phyloP scores from a whole-genome alignment of 176 grass and related monocot genomes.

The Miscanthus lutarioriparius region DNA sequence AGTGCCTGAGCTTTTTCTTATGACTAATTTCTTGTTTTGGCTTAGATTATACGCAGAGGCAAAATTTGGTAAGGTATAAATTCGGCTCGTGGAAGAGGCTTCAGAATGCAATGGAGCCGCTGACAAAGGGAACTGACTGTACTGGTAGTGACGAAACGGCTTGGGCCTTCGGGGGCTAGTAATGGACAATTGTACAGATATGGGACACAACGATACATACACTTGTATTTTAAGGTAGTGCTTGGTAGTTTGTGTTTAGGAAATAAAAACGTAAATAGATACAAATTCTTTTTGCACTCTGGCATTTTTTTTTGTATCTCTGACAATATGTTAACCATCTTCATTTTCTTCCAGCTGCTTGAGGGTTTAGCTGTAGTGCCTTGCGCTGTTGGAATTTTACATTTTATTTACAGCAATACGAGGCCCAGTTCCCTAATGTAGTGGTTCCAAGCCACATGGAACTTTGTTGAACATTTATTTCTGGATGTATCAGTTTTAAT shows the following conservation, averaged over 20 bases:
- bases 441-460: not conserved
- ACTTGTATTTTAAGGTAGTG: conserved; percentile 54
- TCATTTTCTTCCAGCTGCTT: conserved; percentile 13
- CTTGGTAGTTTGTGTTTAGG: conserved; percentile 51
- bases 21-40: conserved; percentile 22
- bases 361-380: conserved; percentile 41
- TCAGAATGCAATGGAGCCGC: conserved; percentile 23
- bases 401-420: conserved; percentile 22
- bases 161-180: conserved; percentile 28
- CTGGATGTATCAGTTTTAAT: not conserved
- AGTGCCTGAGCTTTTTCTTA: conserved; percentile 4
- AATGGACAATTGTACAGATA: conserved; percentile 91
- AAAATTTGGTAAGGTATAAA: conserved; percentile 28
- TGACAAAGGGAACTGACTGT: conserved; percentile 46
- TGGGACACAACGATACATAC: conserved; percentile 44
- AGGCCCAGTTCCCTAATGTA: conserved; percentile 3
- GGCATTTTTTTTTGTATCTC: conserved; percentile 34
- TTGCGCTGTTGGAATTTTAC: conserved; percentile 25
- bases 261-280: conserved; percentile 82
- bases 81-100: conserved; percentile 24
- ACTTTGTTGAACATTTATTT: not conserved
- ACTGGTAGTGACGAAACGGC: conserved; percentile 40
- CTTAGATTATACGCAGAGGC: conserved; percentile 33
- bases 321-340: conserved; percentile 43
- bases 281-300: conserved; percentile 44